phyloP scores from a whole-genome alignment of 345 rosid species.

The Acer yangbiense region DNA sequence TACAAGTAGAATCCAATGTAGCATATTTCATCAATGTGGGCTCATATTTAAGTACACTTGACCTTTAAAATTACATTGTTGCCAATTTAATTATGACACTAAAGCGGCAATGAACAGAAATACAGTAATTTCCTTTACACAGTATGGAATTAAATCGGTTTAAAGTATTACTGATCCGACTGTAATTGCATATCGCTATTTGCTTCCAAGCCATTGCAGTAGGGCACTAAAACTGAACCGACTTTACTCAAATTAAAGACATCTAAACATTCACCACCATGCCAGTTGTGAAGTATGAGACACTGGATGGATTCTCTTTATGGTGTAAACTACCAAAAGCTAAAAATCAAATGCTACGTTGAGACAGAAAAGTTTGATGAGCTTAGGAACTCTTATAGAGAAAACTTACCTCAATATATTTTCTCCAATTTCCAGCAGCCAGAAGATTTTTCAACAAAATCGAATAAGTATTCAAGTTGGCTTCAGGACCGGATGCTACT shows the following conservation, averaged over 20 bases:
- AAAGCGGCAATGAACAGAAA: background rate
- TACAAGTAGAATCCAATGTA: background rate
- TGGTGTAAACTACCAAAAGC: background rate
- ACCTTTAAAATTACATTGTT: background rate
- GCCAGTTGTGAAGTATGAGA: conserved; percentile 7
- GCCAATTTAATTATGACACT: background rate
- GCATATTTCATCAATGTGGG: background rate
- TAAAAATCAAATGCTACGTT: background rate
- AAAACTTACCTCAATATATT: conserved; percentile 77
- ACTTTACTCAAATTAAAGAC: background rate
- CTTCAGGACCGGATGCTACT: conserved; percentile 55
- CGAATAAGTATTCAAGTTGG: conserved; percentile 59
- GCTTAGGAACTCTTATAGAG: background rate
- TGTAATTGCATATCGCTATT: background rate
- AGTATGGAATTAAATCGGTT: background rate
- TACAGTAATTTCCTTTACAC: background rate
- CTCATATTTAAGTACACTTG: background rate
- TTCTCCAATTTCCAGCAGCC: conserved; percentile 88
- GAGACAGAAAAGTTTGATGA: background rate
- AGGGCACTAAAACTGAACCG: background rate
- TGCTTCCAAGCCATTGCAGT: background rate
- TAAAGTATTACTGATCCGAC: background rate
- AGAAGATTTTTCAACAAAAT: conserved; percentile 73
- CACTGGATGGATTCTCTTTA: too few relatives aligned
- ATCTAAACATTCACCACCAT: conserved; percentile 9